A percentile compares a stretch with the other conserved stretches of the same genome.
These are phyloP conservation scores for Penicillium tannophilum DNA, from an alignment of 495 filamentous ascomycete species.

Conservation along the genomic window DNA sequence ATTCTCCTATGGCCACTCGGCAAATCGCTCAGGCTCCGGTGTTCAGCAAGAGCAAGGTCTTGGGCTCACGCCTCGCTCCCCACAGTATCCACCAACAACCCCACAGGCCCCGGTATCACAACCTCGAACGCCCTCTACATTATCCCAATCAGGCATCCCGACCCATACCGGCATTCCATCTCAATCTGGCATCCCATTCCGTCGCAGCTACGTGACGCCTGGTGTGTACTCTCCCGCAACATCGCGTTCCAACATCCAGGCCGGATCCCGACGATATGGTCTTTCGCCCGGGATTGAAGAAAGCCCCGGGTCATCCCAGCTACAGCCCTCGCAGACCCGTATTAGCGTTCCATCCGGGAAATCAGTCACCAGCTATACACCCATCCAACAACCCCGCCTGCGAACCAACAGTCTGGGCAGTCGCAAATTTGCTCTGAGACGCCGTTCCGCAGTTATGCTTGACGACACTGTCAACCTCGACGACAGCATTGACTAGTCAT, in stretches of 20 bases:
- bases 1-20: conserved; percentile 45
- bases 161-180: conserved; percentile 37
- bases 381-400: conserved; percentile 42
- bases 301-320: conserved; percentile 22
- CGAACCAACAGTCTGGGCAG: conserved; percentile 45
- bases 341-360: conserved; percentile 43
- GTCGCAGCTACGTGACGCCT: conserved; percentile 46
- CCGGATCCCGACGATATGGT: conserved; percentile 51
- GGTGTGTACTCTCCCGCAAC: conserved; percentile 42
- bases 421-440: conserved; percentile 41
- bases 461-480: conserved; percentile 36
- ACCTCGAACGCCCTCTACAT: conserved; percentile 43
- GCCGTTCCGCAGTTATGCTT: conserved; percentile 34
- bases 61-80: conserved; percentile 24
- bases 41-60: conserved; percentile 27
- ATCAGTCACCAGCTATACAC: conserved; percentile 44
- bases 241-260: conserved; percentile 46
- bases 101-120: conserved; percentile 30
- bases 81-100: conserved; percentile 25
- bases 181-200: conserved; percentile 40
- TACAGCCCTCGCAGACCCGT: conserved; percentile 36
- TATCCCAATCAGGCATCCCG: conserved; percentile 43
- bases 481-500: conserved; percentile 40
- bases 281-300: conserved; percentile 33
- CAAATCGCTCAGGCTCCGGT: conserved; percentile 29